Evolutionary conservation across 805 yeast species (phyloP).

Genomic region (Candida xiaguanensis): DNA sequence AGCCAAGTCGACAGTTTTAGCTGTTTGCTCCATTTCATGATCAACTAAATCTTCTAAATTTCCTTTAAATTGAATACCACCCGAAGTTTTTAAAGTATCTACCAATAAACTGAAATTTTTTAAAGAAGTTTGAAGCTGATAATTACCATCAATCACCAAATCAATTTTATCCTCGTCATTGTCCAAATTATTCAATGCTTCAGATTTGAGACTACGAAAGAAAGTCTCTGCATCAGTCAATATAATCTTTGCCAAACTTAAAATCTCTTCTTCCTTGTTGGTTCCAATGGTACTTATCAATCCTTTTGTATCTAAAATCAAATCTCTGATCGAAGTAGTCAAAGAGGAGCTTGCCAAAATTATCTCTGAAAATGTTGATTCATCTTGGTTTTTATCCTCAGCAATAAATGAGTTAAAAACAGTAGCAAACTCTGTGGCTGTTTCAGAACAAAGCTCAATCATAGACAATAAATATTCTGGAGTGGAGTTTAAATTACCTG

Average conservation of each 20-base stretch:
- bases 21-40: conserved; percentile 68
- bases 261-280: conserved; percentile 52
- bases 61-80: conserved; percentile 31
- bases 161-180: conserved; percentile 70
- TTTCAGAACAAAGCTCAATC: conserved; percentile 63
- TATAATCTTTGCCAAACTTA: conserved; percentile 47
- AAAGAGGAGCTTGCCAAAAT: conserved; percentile 63
- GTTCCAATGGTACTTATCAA: conserved; percentile 50
- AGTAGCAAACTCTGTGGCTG: conserved; percentile 77
- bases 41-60: conserved; percentile 73
- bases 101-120: conserved; percentile 54
- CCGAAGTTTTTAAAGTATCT: conserved; percentile 46
- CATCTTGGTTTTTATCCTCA: conserved; percentile 58
- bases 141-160: conserved; percentile 68
- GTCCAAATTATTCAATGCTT: conserved; percentile 43
- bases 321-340: conserved; percentile 57
- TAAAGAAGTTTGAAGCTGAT: conserved; percentile 67
- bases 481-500: conserved; percentile 74
- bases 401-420: conserved; percentile 72
- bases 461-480: conserved; percentile 66
- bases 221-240: conserved; percentile 62
- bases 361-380: conserved; percentile 57
- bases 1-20: conserved; percentile 64
- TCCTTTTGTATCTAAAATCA: conserved; percentile 69
- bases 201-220: conserved; percentile 56